These are phyloP conservation scores for Inosperma sp. DNA, from an alignment of 768 basidiomycete genomes.

Conservation along the genomic window DNA sequence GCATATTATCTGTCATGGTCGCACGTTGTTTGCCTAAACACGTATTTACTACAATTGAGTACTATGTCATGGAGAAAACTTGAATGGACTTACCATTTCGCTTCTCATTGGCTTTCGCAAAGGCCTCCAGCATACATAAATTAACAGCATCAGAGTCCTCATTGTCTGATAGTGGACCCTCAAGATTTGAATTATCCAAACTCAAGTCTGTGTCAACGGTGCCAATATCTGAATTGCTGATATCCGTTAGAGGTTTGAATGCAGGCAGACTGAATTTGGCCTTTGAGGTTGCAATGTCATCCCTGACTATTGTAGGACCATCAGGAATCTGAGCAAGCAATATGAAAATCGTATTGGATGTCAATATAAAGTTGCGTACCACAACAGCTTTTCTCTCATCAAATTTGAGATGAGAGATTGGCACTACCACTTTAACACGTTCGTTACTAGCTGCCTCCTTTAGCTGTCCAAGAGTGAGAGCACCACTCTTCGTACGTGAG, in stretches of 20 bases:
- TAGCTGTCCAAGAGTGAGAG: neutral
- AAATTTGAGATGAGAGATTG: neutral
- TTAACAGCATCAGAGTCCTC: neutral
- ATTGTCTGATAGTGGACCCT: neutral
- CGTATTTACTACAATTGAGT: too few relatives aligned
- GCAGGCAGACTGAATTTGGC: too few relatives aligned
- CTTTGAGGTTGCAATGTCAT: neutral
- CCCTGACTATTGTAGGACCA: neutral
- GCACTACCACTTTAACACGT: neutral
- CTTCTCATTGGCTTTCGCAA: neutral
- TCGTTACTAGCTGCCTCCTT: neutral
- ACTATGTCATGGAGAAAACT: too few relatives aligned
- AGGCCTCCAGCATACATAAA: neutral
- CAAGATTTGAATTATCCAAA: too few relatives aligned
- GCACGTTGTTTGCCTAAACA: too few relatives aligned
- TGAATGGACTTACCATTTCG: neutral
- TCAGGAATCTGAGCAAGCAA: too few relatives aligned
- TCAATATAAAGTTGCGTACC: too few relatives aligned
- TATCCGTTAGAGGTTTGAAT: too few relatives aligned
- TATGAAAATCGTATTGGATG: too few relatives aligned
- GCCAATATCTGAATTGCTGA: too few relatives aligned
- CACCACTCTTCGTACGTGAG: neutral
- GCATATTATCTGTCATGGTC: neutral
- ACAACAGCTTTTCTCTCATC: neutral
- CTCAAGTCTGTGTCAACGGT: too few relatives aligned